These are phyloP conservation scores for Penicillium pulvis DNA, from an alignment of 495 filamentous ascomycete species.

Conservation along the genomic window DNA sequence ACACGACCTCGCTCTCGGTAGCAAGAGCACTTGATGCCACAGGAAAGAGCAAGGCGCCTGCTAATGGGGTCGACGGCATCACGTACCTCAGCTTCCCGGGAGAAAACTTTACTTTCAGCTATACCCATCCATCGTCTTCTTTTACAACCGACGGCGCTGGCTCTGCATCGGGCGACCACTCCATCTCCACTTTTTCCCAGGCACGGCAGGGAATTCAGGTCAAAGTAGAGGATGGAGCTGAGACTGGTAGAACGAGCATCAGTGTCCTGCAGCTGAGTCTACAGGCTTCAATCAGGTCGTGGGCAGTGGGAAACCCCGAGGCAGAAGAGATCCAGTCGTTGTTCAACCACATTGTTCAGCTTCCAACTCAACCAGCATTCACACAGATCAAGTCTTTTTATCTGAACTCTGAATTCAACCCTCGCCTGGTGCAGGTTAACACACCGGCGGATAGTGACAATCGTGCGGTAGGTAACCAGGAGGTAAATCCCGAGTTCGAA, in stretches of 20 bases:
- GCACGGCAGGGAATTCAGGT: background rate
- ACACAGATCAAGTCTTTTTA: background rate
- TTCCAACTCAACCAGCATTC: background rate
- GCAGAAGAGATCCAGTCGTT: background rate
- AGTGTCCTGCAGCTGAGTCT: background rate
- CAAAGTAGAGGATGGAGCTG: background rate
- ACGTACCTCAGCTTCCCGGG: background rate
- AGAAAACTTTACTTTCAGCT: background rate
- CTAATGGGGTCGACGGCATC: background rate
- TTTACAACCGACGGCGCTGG: background rate
- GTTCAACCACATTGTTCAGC: background rate
- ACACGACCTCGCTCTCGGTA: background rate
- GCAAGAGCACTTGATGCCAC: background rate
- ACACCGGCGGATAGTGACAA: background rate
- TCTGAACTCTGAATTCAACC: background rate
- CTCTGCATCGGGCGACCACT: background rate
- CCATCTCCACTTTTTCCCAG: background rate
- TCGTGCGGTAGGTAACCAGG: background rate
- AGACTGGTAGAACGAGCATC: background rate
- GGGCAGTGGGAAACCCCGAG: background rate
- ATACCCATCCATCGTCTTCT: background rate
- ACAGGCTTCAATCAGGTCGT: background rate
- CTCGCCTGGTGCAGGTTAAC: background rate
- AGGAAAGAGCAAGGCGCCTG: background rate
- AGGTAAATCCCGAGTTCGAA: background rate